Conservation (phyloP, 495 filamentous ascomycete genomes). For the Collariella sp. region DNA sequence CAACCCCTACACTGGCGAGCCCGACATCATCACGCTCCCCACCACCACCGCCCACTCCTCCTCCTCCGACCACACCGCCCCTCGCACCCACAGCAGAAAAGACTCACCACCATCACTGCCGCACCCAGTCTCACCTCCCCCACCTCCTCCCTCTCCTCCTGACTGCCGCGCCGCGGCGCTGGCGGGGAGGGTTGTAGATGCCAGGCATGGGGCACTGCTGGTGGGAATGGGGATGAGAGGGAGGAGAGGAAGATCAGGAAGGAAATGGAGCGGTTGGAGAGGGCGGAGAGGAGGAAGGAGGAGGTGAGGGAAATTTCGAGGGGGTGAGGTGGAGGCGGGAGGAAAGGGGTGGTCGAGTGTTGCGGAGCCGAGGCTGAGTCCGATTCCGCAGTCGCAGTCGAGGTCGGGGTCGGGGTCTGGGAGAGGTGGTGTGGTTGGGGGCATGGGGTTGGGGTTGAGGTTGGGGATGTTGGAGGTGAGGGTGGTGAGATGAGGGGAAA, state of each 20-base stretch:
- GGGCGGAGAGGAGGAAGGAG: conserved; percentile 29
- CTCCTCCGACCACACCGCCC: not conserved
- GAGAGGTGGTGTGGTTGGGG: not conserved
- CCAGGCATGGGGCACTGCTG: too few relatives aligned
- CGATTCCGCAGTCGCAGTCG: conserved; percentile 34
- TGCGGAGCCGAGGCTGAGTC: conserved; percentile 37
- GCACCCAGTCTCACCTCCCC: too few relatives aligned
- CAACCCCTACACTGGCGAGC: conserved; percentile 46
- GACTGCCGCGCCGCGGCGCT: too few relatives aligned
- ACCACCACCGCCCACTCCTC: conserved; percentile 10
- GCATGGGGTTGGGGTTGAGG: not conserved
- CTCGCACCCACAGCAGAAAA: not conserved
- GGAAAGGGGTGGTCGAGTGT: conserved; percentile 42
- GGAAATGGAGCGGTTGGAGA: conserved; percentile 21
- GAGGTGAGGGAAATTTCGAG: conserved; percentile 24
- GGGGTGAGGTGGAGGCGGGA: conserved; percentile 34
- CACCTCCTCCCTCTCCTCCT: not conserved
- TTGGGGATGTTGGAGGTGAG: not conserved
- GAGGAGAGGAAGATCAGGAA: conserved; percentile 4
- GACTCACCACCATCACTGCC: not conserved
- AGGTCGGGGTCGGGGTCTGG: not conserved
- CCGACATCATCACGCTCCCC: conserved; percentile 38
- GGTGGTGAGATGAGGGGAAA: not conserved
- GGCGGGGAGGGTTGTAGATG: too few relatives aligned
- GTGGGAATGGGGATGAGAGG: not conserved